Evolutionary conservation across 768 basidiomycete species (phyloP).

Genomic region (Podaxis sp.): DNA sequence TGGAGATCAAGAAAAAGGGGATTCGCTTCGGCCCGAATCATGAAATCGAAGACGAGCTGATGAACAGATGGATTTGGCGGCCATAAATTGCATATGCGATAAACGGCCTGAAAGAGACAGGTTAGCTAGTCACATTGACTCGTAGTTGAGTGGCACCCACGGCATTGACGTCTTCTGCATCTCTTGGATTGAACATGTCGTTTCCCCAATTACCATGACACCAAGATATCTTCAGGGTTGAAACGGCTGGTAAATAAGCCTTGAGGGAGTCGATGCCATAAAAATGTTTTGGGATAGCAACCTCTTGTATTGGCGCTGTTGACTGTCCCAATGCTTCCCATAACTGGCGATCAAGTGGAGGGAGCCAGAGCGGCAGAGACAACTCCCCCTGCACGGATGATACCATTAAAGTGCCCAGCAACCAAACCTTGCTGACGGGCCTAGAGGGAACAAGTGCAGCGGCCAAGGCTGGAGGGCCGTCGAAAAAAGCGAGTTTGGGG

Average conservation of each 20-base stretch:
- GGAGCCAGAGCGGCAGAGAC: background rate
- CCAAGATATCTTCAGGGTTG: constrained; percentile 12
- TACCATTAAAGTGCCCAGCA: constrained; percentile 2
- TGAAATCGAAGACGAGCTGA: constrained; percentile 4
- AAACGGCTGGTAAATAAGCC: background rate
- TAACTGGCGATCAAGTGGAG: background rate
- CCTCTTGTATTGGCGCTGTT: background rate
- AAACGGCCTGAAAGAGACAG: background rate
- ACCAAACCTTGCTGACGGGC: constrained; percentile 3
- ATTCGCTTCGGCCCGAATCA: background rate
- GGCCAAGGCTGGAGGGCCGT: constrained; percentile 6
- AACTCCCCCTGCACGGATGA: background rate
- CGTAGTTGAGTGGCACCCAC: background rate
- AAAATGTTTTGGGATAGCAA: constrained; percentile 8
- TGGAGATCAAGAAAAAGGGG: background rate
- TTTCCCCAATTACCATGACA: constrained; percentile 9
- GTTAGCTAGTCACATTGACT: background rate
- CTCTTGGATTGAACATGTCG: background rate
- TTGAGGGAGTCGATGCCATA: background rate
- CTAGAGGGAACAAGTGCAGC: background rate
- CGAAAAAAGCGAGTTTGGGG: constrained; percentile 6
- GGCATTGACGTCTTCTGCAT: background rate
- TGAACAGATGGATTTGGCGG: constrained; percentile 1
- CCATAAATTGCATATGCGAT: background rate
- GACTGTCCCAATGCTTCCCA: constrained; percentile 1